Evolutionary conservation across 2,329 filamentous ascomycete species (phyloP).

Genomic region (Anthostomella pinea): DNA sequence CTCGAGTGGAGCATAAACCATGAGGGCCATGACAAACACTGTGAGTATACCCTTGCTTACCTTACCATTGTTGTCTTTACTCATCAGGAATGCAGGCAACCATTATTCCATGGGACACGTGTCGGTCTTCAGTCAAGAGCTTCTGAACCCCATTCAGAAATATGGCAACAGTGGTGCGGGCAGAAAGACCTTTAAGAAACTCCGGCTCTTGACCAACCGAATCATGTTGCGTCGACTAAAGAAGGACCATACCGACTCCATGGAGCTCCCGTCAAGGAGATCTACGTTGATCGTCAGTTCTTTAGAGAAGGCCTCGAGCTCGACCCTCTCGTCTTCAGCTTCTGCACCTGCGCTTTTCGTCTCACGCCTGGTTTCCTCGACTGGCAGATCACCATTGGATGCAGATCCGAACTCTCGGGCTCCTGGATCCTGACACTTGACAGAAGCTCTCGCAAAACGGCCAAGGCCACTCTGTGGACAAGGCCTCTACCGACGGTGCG

Average conservation of each 20-base stretch:
- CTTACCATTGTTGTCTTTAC: too few species aligned
- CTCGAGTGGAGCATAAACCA: slow-evolving; percentile 85
- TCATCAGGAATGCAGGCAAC: slow-evolving; percentile 18
- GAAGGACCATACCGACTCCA: slow-evolving; percentile 86
- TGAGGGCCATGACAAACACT: slow-evolving; percentile 63
- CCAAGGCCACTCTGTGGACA: too few species aligned
- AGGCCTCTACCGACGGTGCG: too few species aligned
- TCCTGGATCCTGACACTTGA: too few species aligned
- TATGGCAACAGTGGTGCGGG: slow-evolving; percentile 62
- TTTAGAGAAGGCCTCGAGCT: slow-evolving; percentile 96
- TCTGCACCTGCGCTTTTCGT: too few species aligned
- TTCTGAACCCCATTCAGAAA: slow-evolving; percentile 77
- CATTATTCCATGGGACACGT: slow-evolving; percentile 50
- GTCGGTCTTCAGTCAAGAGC: slow-evolving; percentile 90
- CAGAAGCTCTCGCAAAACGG: too few species aligned
- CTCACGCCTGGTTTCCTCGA: too few species aligned
- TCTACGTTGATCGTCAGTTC: slow-evolving; percentile 89
- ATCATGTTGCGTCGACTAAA: slow-evolving; percentile 97
- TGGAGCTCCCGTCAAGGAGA: slow-evolving; percentile 97
- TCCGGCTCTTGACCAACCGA: slow-evolving; percentile 83
- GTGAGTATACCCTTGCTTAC: too few species aligned
- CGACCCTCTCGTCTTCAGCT: too few species aligned
- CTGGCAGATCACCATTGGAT: too few species aligned
- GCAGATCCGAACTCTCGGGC: too few species aligned
- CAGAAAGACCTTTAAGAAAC: slow-evolving; percentile 70